A percentile compares a stretch with the other conserved stretches of the same genome.
phyloP scores from a whole-genome alignment of 208 protist genomes.

The Novymonas esmeraldas region DNA sequence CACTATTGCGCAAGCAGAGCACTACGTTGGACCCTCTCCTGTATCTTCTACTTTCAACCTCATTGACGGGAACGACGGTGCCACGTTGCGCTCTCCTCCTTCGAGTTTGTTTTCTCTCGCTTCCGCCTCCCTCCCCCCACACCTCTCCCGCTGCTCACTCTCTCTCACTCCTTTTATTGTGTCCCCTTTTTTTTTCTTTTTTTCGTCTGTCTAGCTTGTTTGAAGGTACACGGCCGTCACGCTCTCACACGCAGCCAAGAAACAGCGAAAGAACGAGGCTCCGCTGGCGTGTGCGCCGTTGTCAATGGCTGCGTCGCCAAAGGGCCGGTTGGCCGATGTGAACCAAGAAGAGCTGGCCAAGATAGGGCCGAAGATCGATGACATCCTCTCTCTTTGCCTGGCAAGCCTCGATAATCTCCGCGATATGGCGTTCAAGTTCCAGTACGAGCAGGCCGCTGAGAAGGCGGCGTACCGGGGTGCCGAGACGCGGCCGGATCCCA shows the following conservation, averaged over 20 bases:
- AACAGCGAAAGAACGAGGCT: neutral
- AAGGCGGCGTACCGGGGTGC: slow-evolving; percentile 66
- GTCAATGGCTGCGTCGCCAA: slow-evolving; percentile 17
- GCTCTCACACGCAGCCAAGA: neutral
- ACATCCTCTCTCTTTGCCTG: slow-evolving; percentile 56
- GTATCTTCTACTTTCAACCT: too few relatives aligned
- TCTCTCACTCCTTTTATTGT: slow-evolving; percentile 4
- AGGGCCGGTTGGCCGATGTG: slow-evolving; percentile 27
- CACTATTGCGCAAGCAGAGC: too few relatives aligned
- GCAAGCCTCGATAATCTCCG: slow-evolving; percentile 57
- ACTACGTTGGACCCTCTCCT: too few relatives aligned
- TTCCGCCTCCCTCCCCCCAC: too few relatives aligned
- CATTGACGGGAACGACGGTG: too few relatives aligned
- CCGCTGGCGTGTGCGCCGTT: too few relatives aligned
- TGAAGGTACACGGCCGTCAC: too few relatives aligned
- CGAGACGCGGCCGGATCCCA: slow-evolving; percentile 42
- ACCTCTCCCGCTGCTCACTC: neutral
- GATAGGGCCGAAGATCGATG: slow-evolving; percentile 69
- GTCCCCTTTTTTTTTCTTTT: slow-evolving; percentile 14
- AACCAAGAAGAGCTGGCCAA: slow-evolving; percentile 50
- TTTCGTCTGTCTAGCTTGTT: neutral
- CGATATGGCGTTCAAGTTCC: slow-evolving; percentile 74
- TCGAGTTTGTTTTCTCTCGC: too few relatives aligned
- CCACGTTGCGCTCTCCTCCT: too few relatives aligned
- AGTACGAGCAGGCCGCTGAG: slow-evolving; percentile 80